A percentile compares a stretch with the other conserved stretches of the same genome.
Evolutionary conservation across 2,329 filamentous ascomycete genomes (phyloP).

Genomic region (Alternaria arborescens): DNA sequence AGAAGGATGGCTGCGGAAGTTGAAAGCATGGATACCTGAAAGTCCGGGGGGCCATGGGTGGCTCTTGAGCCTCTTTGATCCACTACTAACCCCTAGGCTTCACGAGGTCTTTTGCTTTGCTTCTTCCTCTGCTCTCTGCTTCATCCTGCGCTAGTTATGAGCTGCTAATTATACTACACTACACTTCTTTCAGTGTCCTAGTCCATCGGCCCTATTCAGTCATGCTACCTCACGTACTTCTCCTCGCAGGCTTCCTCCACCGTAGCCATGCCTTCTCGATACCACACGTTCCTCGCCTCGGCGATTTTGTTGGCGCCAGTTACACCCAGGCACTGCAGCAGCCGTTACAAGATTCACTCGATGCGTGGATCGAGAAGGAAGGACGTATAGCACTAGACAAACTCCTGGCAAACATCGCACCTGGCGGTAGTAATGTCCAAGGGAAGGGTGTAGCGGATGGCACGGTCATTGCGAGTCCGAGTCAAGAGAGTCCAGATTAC

Average conservation of each 20-base stretch:
- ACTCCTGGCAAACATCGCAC: conserved; percentile 55
- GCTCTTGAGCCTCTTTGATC: conserved; percentile 10
- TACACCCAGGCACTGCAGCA: conserved; percentile 33
- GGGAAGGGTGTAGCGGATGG: conserved; percentile 48
- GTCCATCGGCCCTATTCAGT: background rate
- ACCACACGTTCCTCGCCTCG: conserved; percentile 30
- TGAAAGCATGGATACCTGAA: background rate
- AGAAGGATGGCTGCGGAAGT: conserved; percentile 7
- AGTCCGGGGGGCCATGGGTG: background rate
- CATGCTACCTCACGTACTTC: conserved; percentile 16
- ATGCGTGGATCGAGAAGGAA: conserved; percentile 50
- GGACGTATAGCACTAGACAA: conserved; percentile 48
- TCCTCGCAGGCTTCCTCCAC: conserved; percentile 17
- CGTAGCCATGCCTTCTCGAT: conserved; percentile 42
- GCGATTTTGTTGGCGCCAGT: conserved; percentile 27
- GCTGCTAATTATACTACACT: conserved; percentile 3
- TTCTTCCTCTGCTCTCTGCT: background rate
- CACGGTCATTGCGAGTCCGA: conserved; percentile 56
- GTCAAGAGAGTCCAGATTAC: conserved; percentile 52
- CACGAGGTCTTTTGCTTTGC: background rate
- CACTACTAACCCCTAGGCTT: conserved; percentile 3
- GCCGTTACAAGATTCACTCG: conserved; percentile 40
- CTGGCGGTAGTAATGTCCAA: conserved; percentile 50
- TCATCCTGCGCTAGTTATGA: conserved; percentile 1
- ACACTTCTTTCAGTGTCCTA: background rate